Evolutionary conservation across 2,329 filamentous ascomycete genomes (phyloP).

Genomic region (Microascus cirrosus): DNA sequence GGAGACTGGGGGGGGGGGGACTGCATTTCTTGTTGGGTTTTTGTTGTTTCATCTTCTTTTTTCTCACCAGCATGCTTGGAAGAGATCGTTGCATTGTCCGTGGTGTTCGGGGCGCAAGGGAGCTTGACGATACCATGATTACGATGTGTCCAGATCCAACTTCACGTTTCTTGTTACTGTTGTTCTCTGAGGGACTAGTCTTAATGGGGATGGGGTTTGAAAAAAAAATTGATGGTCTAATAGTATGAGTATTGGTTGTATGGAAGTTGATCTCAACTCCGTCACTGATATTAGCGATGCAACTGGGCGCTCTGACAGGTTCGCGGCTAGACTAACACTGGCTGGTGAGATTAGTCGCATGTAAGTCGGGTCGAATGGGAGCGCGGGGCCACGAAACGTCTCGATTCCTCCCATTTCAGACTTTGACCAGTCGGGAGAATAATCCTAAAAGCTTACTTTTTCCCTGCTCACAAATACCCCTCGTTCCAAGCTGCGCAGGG

Average conservation of each 20-base stretch:
- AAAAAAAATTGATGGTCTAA: background rate
- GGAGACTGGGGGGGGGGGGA: background rate
- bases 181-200: background rate
- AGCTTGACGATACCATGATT: conserved; percentile 1
- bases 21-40: background rate
- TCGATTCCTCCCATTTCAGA: too few relatives aligned
- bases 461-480: background rate
- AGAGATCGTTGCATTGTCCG: background rate
- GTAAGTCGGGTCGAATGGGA: too few relatives aligned
- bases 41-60: background rate
- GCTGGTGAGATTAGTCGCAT: too few relatives aligned
- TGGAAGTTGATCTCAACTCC: too few relatives aligned
- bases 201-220: background rate
- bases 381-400: too few relatives aligned
- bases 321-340: too few relatives aligned
- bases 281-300: too few relatives aligned
- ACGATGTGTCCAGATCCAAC: background rate
- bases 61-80: background rate
- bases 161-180: background rate
- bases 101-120: background rate
- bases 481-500: background rate
- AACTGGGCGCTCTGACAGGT: too few relatives aligned
- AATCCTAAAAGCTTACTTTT: background rate
- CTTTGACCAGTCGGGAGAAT: background rate
- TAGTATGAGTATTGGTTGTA: background rate